Percentiles rank a stretch among this genome's conserved stretches.
phyloP scores from a whole-genome alignment of 371 early-diverging fungal species.

The Actinomucor elegans region DNA sequence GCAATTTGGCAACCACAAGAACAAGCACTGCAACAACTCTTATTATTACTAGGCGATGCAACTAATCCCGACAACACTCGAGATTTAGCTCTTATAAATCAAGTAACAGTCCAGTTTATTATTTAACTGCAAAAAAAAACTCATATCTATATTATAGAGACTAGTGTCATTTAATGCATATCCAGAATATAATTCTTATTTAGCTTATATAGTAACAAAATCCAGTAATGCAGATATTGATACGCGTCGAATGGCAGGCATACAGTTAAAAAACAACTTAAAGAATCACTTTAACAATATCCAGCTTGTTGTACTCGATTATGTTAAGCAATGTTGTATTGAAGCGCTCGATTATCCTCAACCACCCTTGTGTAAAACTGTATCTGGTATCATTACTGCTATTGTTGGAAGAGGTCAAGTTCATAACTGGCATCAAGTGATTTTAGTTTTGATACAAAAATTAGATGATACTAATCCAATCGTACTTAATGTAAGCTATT shows the following conservation, averaged over 20 bases:
- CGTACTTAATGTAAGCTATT: conserved; percentile 60
- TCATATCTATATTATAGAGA: conserved; percentile 50
- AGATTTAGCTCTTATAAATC: conserved; percentile 33
- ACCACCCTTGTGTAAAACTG: conserved; percentile 26
- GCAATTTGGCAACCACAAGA: conserved; percentile 26
- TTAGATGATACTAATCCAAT: conserved; percentile 56
- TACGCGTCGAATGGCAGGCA: conserved; percentile 73
- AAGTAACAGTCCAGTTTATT: too few relatives aligned
- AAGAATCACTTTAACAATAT: conserved; percentile 49
- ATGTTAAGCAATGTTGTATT: conserved; percentile 66
- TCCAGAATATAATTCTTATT: conserved; percentile 82
- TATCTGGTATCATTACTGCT: conserved; percentile 67
- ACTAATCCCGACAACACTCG: conserved; percentile 28
- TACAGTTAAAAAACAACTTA: conserved; percentile 78
- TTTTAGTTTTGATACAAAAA: conserved; percentile 61
- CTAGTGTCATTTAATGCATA: conserved; percentile 68
- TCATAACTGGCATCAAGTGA: conserved; percentile 70
- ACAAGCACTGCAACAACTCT: conserved; percentile 35
- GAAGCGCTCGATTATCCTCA: conserved; percentile 56
- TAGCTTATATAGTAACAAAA: conserved; percentile 72
- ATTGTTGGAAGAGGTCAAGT: conserved; percentile 61
- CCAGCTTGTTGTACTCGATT: conserved; percentile 56
- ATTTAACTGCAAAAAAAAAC: conserved; percentile 1
- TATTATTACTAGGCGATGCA: conserved; percentile 37
- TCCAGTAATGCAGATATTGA: conserved; percentile 34